Conservation (phyloP, 1,139 yeast genomes). For the Candida mesenterica region DNA sequence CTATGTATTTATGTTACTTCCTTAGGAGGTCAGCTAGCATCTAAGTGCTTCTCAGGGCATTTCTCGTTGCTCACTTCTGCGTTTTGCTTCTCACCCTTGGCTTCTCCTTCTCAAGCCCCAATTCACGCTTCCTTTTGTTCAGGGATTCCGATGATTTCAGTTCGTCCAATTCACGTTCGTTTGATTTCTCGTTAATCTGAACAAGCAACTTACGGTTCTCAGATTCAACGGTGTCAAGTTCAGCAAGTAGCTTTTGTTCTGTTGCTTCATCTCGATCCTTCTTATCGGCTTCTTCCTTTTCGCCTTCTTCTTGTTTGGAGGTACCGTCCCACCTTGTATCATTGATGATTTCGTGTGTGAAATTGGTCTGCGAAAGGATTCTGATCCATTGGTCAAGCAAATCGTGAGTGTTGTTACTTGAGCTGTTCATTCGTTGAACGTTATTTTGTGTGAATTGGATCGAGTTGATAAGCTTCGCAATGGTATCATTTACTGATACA, state of each 20-base stretch:
- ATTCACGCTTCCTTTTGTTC: slow-evolving; percentile 24
- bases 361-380: slow-evolving; percentile 46
- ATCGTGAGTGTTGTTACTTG: slow-evolving; percentile 36
- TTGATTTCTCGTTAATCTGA: slow-evolving; percentile 23
- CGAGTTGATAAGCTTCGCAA: slow-evolving; percentile 29
- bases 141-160: slow-evolving; percentile 15
- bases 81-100: slow-evolving; percentile 5
- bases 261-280: slow-evolving; percentile 14
- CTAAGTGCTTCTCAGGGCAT: background rate
- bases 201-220: slow-evolving; percentile 29
- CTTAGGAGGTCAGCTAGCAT: no score
- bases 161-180: slow-evolving; percentile 19
- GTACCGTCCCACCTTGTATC: slow-evolving; percentile 36
- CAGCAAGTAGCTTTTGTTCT: slow-evolving; percentile 25
- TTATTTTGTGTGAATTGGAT: slow-evolving; percentile 28
- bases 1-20: no score
- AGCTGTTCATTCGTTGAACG: slow-evolving; percentile 29
- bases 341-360: slow-evolving; percentile 36
- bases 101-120: slow-evolving; percentile 17
- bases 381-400: slow-evolving; percentile 46
- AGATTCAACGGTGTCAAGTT: slow-evolving; percentile 25
- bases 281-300: slow-evolving; percentile 4
- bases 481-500: slow-evolving; percentile 29
- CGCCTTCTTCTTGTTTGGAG: slow-evolving; percentile 17
- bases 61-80: slow-evolving; percentile 4